Percentiles rank a stretch among this genome's conserved stretches.
Conservation (phyloP, 345 rosid genomes). For the Geranium rotundifolium region DNA sequence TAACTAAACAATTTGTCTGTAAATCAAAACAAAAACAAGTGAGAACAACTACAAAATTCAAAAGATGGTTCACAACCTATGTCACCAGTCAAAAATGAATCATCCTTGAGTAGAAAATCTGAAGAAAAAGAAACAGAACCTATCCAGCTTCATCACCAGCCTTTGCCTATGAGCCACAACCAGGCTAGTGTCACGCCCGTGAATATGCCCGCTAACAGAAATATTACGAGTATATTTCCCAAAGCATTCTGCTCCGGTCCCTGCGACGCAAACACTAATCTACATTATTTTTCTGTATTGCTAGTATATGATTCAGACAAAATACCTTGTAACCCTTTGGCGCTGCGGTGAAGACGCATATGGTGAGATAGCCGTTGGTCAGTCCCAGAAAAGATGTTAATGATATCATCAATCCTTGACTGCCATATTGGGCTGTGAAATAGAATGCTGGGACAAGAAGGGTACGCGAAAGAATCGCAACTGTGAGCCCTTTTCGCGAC, state of each 20-base stretch:
- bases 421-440: constrained; percentile 62
- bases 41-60: too few species aligned
- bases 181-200: constrained; percentile 48
- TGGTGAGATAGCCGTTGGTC: constrained; percentile 64
- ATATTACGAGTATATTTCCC: constrained; percentile 52
- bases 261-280: constrained; percentile 9
- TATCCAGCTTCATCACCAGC: constrained; percentile 25
- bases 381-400: constrained; percentile 67
- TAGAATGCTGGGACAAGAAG: constrained; percentile 67
- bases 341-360: constrained; percentile 61
- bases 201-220: constrained; percentile 42
- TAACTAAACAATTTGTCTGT: too few species aligned
- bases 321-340: constrained; percentile 74
- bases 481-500: constrained; percentile 45
- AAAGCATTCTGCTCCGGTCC: constrained; percentile 68
- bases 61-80: too few species aligned
- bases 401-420: constrained; percentile 82
- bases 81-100: too few species aligned
- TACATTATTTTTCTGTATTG: too few species aligned
- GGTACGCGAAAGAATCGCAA: constrained; percentile 33
- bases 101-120: too few species aligned
- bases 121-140: too few species aligned
- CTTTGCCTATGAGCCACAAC: constrained; percentile 64
- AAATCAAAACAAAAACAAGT: too few species aligned
- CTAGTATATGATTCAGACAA: too few species aligned